Evolutionary conservation across 2,329 filamentous ascomycete genomes (phyloP).

Genomic region (Aureobasidium sp.): DNA sequence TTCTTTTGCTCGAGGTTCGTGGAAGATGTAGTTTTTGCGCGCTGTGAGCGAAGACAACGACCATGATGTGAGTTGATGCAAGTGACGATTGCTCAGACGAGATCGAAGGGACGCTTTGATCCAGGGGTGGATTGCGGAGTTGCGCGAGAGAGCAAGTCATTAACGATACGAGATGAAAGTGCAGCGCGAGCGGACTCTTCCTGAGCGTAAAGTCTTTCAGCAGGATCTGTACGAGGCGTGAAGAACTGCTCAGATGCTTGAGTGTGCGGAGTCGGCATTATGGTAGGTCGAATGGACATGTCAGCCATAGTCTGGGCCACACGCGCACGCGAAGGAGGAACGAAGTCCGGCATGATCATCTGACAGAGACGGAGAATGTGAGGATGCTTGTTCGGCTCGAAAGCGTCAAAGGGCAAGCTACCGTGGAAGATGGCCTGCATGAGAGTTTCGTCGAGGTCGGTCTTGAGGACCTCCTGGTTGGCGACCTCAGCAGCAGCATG

Average conservation of each 20-base stretch:
- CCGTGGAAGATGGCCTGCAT: conserved; percentile 5
- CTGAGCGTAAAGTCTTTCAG: neutral
- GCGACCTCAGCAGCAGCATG: neutral
- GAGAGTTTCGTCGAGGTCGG: neutral
- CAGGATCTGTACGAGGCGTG: neutral
- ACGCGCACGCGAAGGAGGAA: conserved; percentile 1
- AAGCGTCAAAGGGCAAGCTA: conserved; percentile 4
- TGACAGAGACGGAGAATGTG: neutral
- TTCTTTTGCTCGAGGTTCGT: neutral
- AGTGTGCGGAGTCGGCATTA: neutral
- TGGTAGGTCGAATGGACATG: neutral
- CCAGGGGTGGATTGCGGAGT: conserved; percentile 1
- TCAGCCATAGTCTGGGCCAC: conserved; percentile 7
- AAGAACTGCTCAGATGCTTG: neutral
- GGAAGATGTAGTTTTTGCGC: neutral
- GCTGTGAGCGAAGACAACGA: neutral
- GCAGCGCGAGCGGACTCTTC: neutral
- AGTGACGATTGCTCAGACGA: neutral
- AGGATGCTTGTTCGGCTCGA: conserved; percentile 5
- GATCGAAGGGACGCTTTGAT: conserved; percentile 5
- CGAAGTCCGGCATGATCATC: neutral
- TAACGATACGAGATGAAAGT: neutral
- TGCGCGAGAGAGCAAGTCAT: neutral
- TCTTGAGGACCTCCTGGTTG: neutral
- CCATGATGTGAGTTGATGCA: neutral